These are phyloP conservation scores for Kluyveromyces starmeri DNA, from an alignment of 805 yeast genomes.

Conservation along the genomic window DNA sequence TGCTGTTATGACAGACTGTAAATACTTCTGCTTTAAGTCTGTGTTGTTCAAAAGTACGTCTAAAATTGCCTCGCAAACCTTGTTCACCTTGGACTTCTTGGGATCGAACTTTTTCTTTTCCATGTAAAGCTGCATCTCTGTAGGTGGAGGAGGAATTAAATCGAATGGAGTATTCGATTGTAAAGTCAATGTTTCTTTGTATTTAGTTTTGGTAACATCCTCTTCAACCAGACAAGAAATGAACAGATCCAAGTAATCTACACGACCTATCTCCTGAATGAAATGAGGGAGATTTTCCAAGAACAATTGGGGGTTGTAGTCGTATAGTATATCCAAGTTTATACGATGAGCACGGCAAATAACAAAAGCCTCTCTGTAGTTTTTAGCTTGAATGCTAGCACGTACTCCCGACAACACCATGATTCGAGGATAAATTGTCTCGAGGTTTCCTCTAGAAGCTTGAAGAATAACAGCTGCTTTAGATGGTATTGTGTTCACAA, in stretches of 20 bases:
- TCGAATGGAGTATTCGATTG: conserved; percentile 24
- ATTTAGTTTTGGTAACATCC: conserved; percentile 74
- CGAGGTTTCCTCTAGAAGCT: conserved; percentile 94
- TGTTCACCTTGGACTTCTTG: conserved; percentile 55
- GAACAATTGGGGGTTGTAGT: conserved; percentile 70
- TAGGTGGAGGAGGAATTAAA: conserved; percentile 24
- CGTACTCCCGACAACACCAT: conserved; percentile 84
- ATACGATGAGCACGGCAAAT: conserved; percentile 87
- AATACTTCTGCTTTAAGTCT: conserved; percentile 44
- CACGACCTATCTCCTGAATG: conserved; percentile 57
- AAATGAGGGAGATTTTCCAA: conserved; percentile 54
- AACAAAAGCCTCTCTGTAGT: conserved; percentile 66
- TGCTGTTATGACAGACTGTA: conserved; percentile 80
- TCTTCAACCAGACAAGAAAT: conserved; percentile 80
- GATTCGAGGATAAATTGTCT: conserved; percentile 87
- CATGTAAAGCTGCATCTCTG: conserved; percentile 34
- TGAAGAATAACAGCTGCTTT: conserved; percentile 77
- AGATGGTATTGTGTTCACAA: conserved; percentile 75
- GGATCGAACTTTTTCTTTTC: conserved; percentile 33
- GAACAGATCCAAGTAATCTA: conserved; percentile 77
- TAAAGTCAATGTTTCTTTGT: conserved; percentile 54
- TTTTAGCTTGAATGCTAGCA: conserved; percentile 44
- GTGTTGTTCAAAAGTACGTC: conserved; percentile 42
- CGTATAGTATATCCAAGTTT: conserved; percentile 82
- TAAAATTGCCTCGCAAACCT: conserved; percentile 64